A percentile compares a stretch with the other conserved stretches of the same genome.
Evolutionary conservation across 306 rosid species (phyloP).

Genomic region (Acacia melanoxylon): DNA sequence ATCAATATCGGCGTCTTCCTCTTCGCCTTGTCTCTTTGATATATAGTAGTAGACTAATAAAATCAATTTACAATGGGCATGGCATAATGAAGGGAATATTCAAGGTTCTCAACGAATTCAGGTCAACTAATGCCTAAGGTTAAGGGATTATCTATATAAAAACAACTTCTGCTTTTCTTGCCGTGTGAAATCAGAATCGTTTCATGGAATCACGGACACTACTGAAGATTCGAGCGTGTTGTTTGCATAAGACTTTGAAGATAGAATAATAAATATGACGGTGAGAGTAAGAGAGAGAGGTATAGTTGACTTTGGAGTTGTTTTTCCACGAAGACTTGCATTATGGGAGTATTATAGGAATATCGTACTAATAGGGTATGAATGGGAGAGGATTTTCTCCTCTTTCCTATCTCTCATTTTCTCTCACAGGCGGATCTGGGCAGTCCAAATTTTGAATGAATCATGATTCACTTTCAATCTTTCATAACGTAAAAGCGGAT

Average conservation of each 20-base stretch:
- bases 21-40: not conserved
- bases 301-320: not conserved
- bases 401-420: too few relatives aligned
- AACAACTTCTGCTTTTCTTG: not conserved
- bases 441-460: too few relatives aligned
- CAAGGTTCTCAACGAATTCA: not conserved
- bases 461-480: not conserved
- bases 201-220: not conserved
- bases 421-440: too few relatives aligned
- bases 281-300: not conserved
- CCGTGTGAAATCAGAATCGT: constrained; percentile 5
- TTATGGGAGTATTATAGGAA: too few relatives aligned
- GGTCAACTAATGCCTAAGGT: not conserved
- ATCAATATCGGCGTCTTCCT: not conserved
- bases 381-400: too few relatives aligned
- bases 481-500: not conserved
- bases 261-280: not conserved
- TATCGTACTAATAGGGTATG: too few relatives aligned
- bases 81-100: constrained; percentile 8
- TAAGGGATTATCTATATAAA: not conserved
- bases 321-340: not conserved
- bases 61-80: not conserved
- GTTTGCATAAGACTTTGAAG: not conserved
- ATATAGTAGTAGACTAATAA: not conserved
- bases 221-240: not conserved